These are phyloP conservation scores for Pyrenochaeta sp. DNA, from an alignment of 2,329 filamentous ascomycete genomes.

Conservation along the genomic window DNA sequence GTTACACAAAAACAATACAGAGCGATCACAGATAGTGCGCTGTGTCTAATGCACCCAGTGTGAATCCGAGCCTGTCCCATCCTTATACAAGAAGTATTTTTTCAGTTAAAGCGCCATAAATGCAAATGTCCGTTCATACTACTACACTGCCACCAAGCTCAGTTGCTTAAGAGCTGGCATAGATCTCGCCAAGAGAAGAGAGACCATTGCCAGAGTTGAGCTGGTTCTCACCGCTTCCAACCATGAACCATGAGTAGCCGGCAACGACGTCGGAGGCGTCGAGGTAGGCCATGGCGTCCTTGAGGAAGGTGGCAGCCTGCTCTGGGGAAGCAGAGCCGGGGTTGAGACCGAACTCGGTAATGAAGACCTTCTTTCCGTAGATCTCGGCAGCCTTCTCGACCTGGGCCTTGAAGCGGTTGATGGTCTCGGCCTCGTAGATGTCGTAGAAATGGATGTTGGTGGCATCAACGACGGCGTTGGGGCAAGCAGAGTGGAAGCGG, in stretches of 20 bases:
- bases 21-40: constrained; percentile 8
- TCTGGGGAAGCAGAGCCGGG: constrained; percentile 34
- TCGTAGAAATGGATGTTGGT: constrained; percentile 52
- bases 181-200: constrained; percentile 33
- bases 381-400: constrained; percentile 46
- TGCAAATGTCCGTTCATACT: constrained; percentile 5
- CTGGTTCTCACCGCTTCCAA: constrained; percentile 39
- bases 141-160: not conserved
- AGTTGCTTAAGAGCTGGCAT: constrained; percentile 24
- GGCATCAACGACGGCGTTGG: constrained; percentile 44
- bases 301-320: constrained; percentile 44
- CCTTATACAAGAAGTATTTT: constrained; percentile 7
- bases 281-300: constrained; percentile 43
- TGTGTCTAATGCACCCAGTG: constrained; percentile 3
- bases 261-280: constrained; percentile 38
- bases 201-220: constrained; percentile 34
- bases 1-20: constrained; percentile 14
- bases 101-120: constrained; percentile 6
- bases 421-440: constrained; percentile 32
- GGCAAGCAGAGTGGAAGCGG: constrained; percentile 42
- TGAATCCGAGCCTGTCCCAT: constrained; percentile 3
- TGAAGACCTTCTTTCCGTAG: constrained; percentile 44
- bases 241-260: constrained; percentile 50
- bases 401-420: constrained; percentile 47
- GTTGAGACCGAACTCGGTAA: constrained; percentile 50